phyloP scores from a whole-genome alignment of 768 basidiomycete species.

The Suillus weaverae region DNA sequence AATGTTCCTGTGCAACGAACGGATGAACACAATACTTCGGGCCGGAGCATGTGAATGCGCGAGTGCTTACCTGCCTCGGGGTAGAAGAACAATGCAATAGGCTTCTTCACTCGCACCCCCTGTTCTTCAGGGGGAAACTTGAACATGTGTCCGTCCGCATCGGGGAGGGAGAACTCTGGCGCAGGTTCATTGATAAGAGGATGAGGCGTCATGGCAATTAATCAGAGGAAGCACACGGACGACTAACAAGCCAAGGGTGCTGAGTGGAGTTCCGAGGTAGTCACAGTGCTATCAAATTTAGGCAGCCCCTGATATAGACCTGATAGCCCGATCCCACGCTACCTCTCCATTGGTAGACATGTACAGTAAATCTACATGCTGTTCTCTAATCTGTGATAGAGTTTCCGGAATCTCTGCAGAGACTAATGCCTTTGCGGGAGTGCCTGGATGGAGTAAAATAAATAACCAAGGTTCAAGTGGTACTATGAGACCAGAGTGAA shows the following conservation, averaged over 20 bases:
- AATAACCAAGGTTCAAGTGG: neutral
- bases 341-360: neutral
- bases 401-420: neutral
- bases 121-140: constrained; percentile 58
- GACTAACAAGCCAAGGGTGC: neutral
- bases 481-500: neutral
- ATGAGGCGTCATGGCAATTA: constrained; percentile 42
- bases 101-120: constrained; percentile 39
- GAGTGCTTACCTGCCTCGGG: constrained; percentile 57
- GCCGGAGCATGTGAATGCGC: constrained; percentile 11
- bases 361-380: neutral
- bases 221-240: constrained; percentile 3
- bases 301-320: constrained; percentile 1
- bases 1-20: constrained; percentile 50
- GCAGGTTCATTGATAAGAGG: constrained; percentile 63
- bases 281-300: constrained; percentile 10
- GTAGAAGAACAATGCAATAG: constrained; percentile 78
- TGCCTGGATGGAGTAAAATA: too few relatives aligned
- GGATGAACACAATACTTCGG: neutral
- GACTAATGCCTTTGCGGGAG: neutral
- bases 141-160: constrained; percentile 61
- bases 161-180: constrained; percentile 63
- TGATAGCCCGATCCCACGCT: constrained; percentile 7
- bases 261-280: neutral
- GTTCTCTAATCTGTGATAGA: constrained; percentile 10